Evolutionary conservation across 2,329 filamentous ascomycete genomes (phyloP).

Genomic region (Rutstroemia sp.): DNA sequence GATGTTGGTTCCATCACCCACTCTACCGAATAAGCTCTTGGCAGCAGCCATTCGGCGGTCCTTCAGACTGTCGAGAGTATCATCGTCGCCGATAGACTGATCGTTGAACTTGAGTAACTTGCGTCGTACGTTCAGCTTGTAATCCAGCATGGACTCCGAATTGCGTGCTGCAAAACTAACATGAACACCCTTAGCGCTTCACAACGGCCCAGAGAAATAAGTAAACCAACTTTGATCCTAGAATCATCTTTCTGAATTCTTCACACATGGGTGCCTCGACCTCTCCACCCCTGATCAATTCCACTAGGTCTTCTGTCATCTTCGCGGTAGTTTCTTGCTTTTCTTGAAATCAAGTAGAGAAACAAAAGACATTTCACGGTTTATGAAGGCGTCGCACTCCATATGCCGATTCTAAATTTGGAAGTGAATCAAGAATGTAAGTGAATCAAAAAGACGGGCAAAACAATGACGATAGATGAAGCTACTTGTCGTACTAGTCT

Average conservation of each 20-base stretch:
- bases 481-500: no score
- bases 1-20: slow-evolving; percentile 17
- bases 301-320: slow-evolving; percentile 3
- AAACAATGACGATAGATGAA: background rate
- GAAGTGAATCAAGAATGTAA: background rate
- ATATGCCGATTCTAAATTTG: background rate
- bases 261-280: slow-evolving; percentile 7
- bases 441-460: background rate
- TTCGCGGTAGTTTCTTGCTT: background rate
- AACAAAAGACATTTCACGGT: slow-evolving; percentile 3
- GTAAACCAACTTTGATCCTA: slow-evolving; percentile 17
- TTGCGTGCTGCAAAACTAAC: slow-evolving; percentile 7
- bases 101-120: slow-evolving; percentile 18
- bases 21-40: slow-evolving; percentile 12
- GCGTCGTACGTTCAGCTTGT: slow-evolving; percentile 10
- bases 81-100: slow-evolving; percentile 10
- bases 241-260: slow-evolving; percentile 22
- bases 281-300: slow-evolving; percentile 32
- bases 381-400: background rate
- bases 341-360: background rate
- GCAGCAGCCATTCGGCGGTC: slow-evolving; percentile 12
- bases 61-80: slow-evolving; percentile 16
- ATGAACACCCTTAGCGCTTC: background rate
- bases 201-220: background rate
- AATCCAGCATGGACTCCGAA: slow-evolving; percentile 2